Evolutionary conservation across 805 yeast species (phyloP).

Genomic region (Yamadazyma kitorensis): DNA sequence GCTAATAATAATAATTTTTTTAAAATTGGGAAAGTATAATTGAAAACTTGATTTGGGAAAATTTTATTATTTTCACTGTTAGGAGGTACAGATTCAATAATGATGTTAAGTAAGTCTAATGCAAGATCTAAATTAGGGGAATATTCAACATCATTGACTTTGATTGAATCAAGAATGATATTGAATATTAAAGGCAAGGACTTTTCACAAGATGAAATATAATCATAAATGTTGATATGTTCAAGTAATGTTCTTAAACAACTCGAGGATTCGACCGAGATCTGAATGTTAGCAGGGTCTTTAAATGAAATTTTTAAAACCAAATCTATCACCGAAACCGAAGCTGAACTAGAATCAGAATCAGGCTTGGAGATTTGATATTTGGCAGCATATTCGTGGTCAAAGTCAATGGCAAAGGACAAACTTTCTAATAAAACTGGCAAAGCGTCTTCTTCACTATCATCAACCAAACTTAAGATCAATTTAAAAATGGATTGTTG

Average conservation of each 20-base stretch:
- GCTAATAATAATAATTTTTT: slow-evolving; percentile 41
- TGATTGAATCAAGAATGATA: slow-evolving; percentile 26
- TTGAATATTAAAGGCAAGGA: slow-evolving; percentile 51
- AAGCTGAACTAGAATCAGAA: no score
- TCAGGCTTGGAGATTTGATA: slow-evolving; percentile 10
- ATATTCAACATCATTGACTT: slow-evolving; percentile 39
- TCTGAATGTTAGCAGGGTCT: slow-evolving; percentile 72
- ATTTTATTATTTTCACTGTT: slow-evolving; percentile 6
- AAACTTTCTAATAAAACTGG: slow-evolving; percentile 69
- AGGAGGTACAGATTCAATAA: slow-evolving; percentile 45
- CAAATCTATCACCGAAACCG: slow-evolving; percentile 46
- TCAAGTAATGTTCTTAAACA: slow-evolving; percentile 61
- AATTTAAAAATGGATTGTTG: slow-evolving; percentile 38
- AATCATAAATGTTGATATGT: slow-evolving; percentile 43
- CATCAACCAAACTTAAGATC: slow-evolving; percentile 47
- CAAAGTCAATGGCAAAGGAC: slow-evolving; percentile 49
- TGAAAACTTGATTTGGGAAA: slow-evolving; percentile 41
- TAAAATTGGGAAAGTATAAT: slow-evolving; percentile 42
- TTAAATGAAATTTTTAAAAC: slow-evolving; percentile 64
- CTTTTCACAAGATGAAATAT: slow-evolving; percentile 44
- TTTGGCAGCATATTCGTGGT: slow-evolving; percentile 23
- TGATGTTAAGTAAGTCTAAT: slow-evolving; percentile 53
- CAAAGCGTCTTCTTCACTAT: slow-evolving; percentile 78
- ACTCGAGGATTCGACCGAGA: slow-evolving; percentile 65
- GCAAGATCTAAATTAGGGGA: slow-evolving; percentile 58